These are phyloP conservation scores for Globisporangium solare DNA, from an alignment of 352 stramenopile species.

Conservation along the genomic window DNA sequence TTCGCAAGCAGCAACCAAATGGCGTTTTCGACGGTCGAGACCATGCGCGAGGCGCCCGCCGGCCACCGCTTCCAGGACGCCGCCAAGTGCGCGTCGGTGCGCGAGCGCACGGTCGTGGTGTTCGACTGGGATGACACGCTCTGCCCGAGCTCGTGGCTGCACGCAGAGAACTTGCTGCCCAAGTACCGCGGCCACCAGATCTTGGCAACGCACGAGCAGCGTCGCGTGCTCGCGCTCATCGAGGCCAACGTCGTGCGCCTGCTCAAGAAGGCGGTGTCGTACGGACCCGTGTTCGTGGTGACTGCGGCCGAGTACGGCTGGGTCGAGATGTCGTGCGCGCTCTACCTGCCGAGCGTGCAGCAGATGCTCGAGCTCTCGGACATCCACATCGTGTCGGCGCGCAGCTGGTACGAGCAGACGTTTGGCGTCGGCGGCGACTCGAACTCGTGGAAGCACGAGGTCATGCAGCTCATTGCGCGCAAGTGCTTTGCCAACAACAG, in stretches of 20 bases:
- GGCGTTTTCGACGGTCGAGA: constrained; percentile 49
- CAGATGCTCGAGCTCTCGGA: constrained; percentile 63
- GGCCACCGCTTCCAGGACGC: constrained; percentile 13
- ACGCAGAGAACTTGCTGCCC: constrained; percentile 72
- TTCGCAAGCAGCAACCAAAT: constrained; percentile 13
- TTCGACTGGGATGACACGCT: constrained; percentile 89
- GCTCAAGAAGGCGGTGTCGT: constrained; percentile 67
- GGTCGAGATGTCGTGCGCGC: constrained; percentile 78
- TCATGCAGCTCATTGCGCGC: constrained; percentile 82
- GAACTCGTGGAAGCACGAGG: constrained; percentile 78
- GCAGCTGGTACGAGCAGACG: constrained; percentile 84
- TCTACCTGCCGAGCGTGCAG: constrained; percentile 70
- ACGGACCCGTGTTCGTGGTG: constrained; percentile 82
- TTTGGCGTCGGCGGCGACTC: constrained; percentile 76
- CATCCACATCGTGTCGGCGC: constrained; percentile 82
- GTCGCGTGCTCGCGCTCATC: constrained; percentile 53
- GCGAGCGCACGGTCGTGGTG: constrained; percentile 78
- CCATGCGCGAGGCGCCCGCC: constrained; percentile 17
- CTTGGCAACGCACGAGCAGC: constrained; percentile 43
- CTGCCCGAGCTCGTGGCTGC: constrained; percentile 82
- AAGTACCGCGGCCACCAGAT: constrained; percentile 79
- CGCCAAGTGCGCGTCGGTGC: constrained; percentile 22
- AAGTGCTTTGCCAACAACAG: constrained; percentile 62
- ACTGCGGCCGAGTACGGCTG: constrained; percentile 78
- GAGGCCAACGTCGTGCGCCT: constrained; percentile 58